Base-by-base conservation (phyloP, 805 yeast genomes). In the Wickerhamiella siamensis region DNA sequence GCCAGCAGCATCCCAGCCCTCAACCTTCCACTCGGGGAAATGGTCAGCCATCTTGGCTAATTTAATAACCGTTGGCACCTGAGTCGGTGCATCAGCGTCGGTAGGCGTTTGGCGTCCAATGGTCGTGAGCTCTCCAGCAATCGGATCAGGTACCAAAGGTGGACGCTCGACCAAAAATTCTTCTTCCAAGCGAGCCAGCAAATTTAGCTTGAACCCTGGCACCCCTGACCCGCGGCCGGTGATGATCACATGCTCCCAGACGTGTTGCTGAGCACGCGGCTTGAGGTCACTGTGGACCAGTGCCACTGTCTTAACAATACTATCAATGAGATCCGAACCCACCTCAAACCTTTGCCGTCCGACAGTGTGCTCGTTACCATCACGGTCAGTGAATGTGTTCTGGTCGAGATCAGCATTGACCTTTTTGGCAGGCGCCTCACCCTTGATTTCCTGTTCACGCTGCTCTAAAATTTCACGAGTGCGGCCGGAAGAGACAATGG, bases 311-410 rank as follows among this genome's bases (percentile, higher is more conserved):
- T 61, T 63, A 3, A 80, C 69, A 17, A 88, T 67, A 18, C 56
- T 54, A 4, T 61, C 65, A 27, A 88, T 68, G 41, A 88, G 67
- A 18, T 62, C 66, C 36, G 71, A 75, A 31, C 80, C 65, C 1
- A 96, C 97, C 56, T 73, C 78, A 60, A 88, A 88, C 52, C 97
- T 69, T 63, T 86, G 94, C 46, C 77, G 81, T 2, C 97, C 97
- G n/a, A 88, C 75, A 5, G 65, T 64, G n/a, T 81, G 56, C 42
- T 63, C 63, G 38, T 70, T 64, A 3, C 83, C 80, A 4, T 60
- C 53, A 8, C 69, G 59, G 59, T 82, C 94, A 24, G 65, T 56
- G 55, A 87, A 88, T 5, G 67, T 57, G 58, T 86, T 87, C n/a
- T 64, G 69, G 51, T 81, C 88, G 44, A 78, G 58, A 54, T 83